These are phyloP conservation scores for Echinosophora koreensis DNA, from an alignment of 306 rosid genomes.

Conservation along the genomic window DNA sequence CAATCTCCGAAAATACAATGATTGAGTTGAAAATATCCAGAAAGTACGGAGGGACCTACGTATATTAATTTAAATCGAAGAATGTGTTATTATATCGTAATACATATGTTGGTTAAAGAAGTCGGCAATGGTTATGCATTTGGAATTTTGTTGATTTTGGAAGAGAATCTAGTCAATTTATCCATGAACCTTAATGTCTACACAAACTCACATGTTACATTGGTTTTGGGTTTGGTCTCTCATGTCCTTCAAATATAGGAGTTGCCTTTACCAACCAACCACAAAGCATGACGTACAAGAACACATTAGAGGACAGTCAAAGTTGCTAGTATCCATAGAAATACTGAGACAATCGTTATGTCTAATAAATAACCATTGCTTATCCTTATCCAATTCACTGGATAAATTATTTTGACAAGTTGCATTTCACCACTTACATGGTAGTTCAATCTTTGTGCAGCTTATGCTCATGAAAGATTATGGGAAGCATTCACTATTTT, in stretches of 20 bases:
- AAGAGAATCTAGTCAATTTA: neutral
- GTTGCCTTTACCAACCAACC: conserved; percentile 26
- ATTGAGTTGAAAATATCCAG: too few relatives aligned
- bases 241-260: neutral
- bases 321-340: neutral
- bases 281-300: neutral
- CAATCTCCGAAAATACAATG: too few relatives aligned
- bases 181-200: neutral
- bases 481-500: neutral
- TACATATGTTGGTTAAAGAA: neutral
- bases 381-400: neutral
- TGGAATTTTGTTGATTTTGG: neutral
- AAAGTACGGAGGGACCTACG: too few relatives aligned
- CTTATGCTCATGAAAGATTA: conserved; percentile 19
- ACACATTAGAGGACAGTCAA: conserved; percentile 25
- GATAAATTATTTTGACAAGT: neutral
- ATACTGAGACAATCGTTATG: neutral
- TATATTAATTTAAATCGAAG: too few relatives aligned
- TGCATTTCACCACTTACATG: neutral
- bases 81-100: too few relatives aligned
- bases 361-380: neutral
- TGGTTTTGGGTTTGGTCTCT: neutral
- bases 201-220: too few relatives aligned
- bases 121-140: neutral
- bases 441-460: conserved; percentile 28